These are phyloP conservation scores for Aspergillus nidulans DNA, from an alignment of 495 filamentous ascomycete genomes.

Conservation along the genomic window DNA sequence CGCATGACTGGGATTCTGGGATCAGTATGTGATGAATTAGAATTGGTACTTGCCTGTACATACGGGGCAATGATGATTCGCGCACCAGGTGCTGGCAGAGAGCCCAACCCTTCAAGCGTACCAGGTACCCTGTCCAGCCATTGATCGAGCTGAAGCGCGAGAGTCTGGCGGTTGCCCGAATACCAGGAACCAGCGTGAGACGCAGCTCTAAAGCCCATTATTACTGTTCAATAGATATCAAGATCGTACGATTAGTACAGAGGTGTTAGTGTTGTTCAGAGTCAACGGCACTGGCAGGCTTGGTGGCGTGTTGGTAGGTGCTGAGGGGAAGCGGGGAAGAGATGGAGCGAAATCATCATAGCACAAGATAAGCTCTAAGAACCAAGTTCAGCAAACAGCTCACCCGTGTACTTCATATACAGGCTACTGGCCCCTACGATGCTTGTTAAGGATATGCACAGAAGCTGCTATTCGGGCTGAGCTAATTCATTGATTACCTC, in stretches of 20 bases:
- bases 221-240: neutral
- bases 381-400: neutral
- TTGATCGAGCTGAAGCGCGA: slow-evolving; percentile 68
- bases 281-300: neutral
- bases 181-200: slow-evolving; percentile 86
- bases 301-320: neutral
- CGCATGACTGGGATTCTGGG: slow-evolving; percentile 64
- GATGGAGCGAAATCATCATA: neutral
- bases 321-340: slow-evolving; percentile 23
- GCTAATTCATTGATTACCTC: too few species aligned
- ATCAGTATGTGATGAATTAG: slow-evolving; percentile 14
- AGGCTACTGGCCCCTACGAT: neutral
- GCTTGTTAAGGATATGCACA: neutral
- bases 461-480: too few species aligned
- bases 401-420: neutral
- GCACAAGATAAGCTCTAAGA: neutral
- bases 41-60: slow-evolving; percentile 30
- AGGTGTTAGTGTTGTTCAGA: neutral
- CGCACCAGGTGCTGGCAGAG: slow-evolving; percentile 70
- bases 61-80: slow-evolving; percentile 95
- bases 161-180: slow-evolving; percentile 48
- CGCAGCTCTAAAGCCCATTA: slow-evolving; percentile 54
- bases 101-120: slow-evolving; percentile 50
- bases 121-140: slow-evolving; percentile 73
- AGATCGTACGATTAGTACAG: neutral